Evolutionary conservation across 306 rosid species (phyloP), one percentile per base, ranked within the genome.

Genomic region (Vicia sativa): DNA sequence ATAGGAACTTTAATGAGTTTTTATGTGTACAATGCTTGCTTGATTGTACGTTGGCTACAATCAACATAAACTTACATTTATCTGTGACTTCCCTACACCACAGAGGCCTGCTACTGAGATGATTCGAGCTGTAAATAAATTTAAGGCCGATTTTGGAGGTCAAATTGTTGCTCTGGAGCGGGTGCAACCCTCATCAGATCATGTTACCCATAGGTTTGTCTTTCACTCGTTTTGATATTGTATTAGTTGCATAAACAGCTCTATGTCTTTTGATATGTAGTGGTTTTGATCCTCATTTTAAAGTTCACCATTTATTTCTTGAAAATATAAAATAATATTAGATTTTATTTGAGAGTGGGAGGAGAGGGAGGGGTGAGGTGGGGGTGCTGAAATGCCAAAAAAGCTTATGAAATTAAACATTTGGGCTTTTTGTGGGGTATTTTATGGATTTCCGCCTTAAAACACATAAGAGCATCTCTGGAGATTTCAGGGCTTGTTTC

Each of bases 111-210:
- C 90, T 31, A 64, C 79, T 16, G 99, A 90, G 75, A 68, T 93
- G 86, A 82, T 93, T 83, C 91, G 99, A 38, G 87, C 99, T 23
- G 97, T 93, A 69, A 90, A 90, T 75, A 88, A 84, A 76, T 93
- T 93, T 62, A 90, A 93, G 85, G 90, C 87, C 7, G 92, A 93
- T 55, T 93, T 93, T 78, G 96, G 97, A 54, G 99, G 90, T 58
- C 96, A 88, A 71, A 64, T 93, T 81, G 91, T 93, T 73, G 82
- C 89, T 59, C 67, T 93, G 73, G 99, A 93, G 80, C 91, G 99
- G 73, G 99, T 93, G 72, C 97, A 93, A 62, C 97, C 99, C 62
- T 93, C 99, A 61, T 86, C 92, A 52, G 99, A 93, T 80, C 97
- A 93, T 76, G 99, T 93, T 80, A 89, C 87, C 71, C 99, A 93